A percentile compares a stretch with the other conserved stretches of the same genome.
phyloP scores from a whole-genome alignment of 768 basidiomycete genomes.

The Chalciporus pseudorubinellus region DNA sequence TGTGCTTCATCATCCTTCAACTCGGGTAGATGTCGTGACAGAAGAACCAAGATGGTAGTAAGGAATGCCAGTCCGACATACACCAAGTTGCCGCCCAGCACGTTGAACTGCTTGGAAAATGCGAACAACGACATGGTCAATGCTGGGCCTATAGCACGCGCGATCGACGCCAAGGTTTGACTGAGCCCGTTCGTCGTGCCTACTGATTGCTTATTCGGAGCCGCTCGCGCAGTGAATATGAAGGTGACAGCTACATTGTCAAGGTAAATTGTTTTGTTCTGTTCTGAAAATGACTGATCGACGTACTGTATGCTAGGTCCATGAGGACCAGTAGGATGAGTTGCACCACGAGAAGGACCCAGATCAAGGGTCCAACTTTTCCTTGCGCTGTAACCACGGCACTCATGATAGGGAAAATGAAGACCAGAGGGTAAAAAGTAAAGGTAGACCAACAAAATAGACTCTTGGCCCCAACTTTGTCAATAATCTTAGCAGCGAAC shows the following conservation, averaged over 20 bases:
- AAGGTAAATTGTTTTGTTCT: conserved; percentile 8
- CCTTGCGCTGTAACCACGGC: conserved; percentile 31
- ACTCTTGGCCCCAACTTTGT: conserved; percentile 39
- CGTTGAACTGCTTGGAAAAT: conserved; percentile 45
- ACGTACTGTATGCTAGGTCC: conserved; percentile 45
- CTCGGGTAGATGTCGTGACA: conserved; percentile 25
- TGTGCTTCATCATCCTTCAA: background rate
- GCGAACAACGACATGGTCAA: conserved; percentile 53
- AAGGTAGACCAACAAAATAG: conserved; percentile 40
- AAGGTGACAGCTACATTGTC: conserved; percentile 41
- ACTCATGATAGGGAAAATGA: conserved; percentile 47
- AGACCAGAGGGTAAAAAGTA: conserved; percentile 38
- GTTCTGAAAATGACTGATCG: background rate
- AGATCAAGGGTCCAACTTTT: conserved; percentile 36
- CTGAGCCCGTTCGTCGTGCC: conserved; percentile 59
- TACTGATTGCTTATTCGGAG: conserved; percentile 51
- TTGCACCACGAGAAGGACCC: conserved; percentile 34
- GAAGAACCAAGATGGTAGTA: conserved; percentile 16
- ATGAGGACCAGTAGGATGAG: conserved; percentile 29
- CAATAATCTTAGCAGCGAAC: conserved; percentile 40
- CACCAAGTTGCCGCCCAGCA: conserved; percentile 50
- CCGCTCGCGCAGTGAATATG: conserved; percentile 50
- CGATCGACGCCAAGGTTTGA: conserved; percentile 45
- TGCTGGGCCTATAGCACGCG: conserved; percentile 50
- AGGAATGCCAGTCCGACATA: conserved; percentile 42